Evolutionary conservation across 1,284 basidiomycete species (phyloP).

Genomic region (Marasmius sp.): DNA sequence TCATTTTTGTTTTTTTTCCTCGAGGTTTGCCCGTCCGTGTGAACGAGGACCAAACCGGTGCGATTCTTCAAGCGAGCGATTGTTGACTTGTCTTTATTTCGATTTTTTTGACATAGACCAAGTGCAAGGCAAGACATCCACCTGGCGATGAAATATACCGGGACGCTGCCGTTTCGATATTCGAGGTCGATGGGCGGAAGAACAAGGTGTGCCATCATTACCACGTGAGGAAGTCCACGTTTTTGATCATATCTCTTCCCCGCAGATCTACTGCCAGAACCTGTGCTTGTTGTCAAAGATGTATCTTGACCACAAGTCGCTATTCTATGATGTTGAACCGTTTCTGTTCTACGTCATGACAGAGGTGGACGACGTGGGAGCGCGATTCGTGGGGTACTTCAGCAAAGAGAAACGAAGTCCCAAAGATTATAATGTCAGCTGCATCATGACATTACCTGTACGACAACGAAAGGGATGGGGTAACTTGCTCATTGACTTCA

Average conservation of each 20-base stretch:
- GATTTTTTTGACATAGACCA: constrained; percentile 55
- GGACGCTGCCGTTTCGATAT: constrained; percentile 86
- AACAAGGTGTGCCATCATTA: constrained; percentile 71
- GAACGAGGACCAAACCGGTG: background rate
- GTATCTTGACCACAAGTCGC: constrained; percentile 99
- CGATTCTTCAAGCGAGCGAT: constrained; percentile 6
- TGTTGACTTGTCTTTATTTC: background rate
- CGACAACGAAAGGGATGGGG: constrained; percentile 95
- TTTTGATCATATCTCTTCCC: background rate
- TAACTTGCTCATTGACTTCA: constrained; percentile 93
- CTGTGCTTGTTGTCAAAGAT: constrained; percentile 98
- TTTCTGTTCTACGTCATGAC: constrained; percentile 99
- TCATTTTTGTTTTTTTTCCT: constrained; percentile 12
- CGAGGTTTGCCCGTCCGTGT: too few relatives aligned
- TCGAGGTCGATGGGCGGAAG: constrained; percentile 97
- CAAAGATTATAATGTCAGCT: constrained; percentile 96
- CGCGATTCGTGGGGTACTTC: constrained; percentile 97
- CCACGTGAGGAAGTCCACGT: background rate
- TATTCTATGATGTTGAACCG: constrained; percentile 99
- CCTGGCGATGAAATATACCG: constrained; percentile 99
- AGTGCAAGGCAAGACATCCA: constrained; percentile 94
- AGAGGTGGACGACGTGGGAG: constrained; percentile 86
- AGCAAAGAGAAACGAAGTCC: constrained; percentile 98
- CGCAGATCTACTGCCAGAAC: constrained; percentile 97
- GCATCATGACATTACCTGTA: constrained; percentile 98